Base-by-base conservation (phyloP, 176 grass and related monocot genomes). In the Musa acuminata region DNA sequence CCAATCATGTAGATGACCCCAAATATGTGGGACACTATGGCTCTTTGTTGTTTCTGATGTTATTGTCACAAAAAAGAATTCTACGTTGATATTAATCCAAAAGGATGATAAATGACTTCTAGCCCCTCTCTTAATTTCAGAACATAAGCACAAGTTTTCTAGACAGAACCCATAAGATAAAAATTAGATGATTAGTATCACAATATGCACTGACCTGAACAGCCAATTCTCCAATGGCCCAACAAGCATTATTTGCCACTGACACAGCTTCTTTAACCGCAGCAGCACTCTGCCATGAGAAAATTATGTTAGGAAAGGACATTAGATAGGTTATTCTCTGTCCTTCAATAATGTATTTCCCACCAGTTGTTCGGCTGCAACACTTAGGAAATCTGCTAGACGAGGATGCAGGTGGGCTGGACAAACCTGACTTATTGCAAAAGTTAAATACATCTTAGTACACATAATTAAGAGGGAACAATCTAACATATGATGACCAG, bases 211-310 rank as follows among this genome's bases (percentile, higher is more conserved):
- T 1, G 17, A 98, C 95, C 88, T 98, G 93, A 78, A 93, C 85
- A 55, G 90, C 95, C 78, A 98, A 79, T 89, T 98, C 90, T 78
- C 95, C 95, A 79, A 98, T 93, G 51, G 95, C 95, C 95, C 95
- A 98, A 59, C 95, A 98, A 78, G 95, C 95, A 84, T 98, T 98
- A 69, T 98, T 98, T 65, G 95, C 95, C 17, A 93, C 95, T 53
- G 95, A 98, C 13, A 89, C 84, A 69, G 90, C 88, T 77, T 93
- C 95, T 82, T 98, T 98, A 69, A 98, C 84, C 51, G 67, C 79
- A 64, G 83, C 81, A 8, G 86, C 82, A 64, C 51, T 93, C 95
- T 98, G 78, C 80, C 82, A 69, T 23, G 20, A 64, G 54, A 80
- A 85, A 78, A 8, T 69, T 59, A 25, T 48, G 72, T 92, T 25